phyloP scores from a whole-genome alignment of 108 stramenopile genomes.

The Fragilaria crotonensis region DNA sequence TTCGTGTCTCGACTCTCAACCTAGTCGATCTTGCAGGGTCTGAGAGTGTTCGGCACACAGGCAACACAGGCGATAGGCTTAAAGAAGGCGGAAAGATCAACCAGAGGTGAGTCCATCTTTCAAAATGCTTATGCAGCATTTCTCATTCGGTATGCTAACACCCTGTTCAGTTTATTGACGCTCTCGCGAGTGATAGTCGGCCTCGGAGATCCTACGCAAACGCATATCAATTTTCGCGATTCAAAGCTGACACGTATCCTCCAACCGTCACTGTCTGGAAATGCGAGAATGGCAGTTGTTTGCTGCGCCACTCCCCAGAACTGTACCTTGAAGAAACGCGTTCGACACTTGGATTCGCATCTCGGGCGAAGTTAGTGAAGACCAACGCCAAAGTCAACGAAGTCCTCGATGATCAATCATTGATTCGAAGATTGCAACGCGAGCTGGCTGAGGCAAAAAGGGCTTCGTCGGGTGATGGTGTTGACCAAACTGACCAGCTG shows the following conservation, averaged over 20 bases:
- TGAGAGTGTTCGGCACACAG: conserved; percentile 88
- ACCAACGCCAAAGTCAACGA: conserved; percentile 99
- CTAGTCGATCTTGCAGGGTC: conserved; percentile 89
- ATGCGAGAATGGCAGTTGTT: conserved; percentile 73
- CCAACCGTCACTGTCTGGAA: conserved; percentile 90
- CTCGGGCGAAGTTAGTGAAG: conserved; percentile 99
- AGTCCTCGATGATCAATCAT: conserved; percentile 60
- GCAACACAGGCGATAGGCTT: conserved; percentile 91
- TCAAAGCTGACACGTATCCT: conserved; percentile 98
- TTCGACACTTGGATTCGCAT: conserved; percentile 96
- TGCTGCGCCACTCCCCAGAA: conserved; percentile 97
- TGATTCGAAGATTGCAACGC: conserved; percentile 80
- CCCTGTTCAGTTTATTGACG: conserved; percentile 91
- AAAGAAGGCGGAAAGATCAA: conserved; percentile 99
- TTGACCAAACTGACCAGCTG: conserved; percentile 40
- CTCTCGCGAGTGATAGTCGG: conserved; percentile 97
- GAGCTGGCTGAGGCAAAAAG: conserved; percentile 90
- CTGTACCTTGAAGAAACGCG: conserved; percentile 98
- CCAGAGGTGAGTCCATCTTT: conserved; percentile 64
- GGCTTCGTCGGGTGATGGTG: conserved; percentile 54
- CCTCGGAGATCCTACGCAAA: conserved; percentile 89
- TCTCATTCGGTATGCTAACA: no score
- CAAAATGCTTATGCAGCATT: no score
- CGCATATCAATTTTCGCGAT: conserved; percentile 98
- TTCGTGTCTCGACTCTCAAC: conserved; percentile 77